Evolutionary conservation across 805 yeast species (phyloP), one percentile per base, ranked within the genome.

Genomic region (Candida sonorensis): DNA sequence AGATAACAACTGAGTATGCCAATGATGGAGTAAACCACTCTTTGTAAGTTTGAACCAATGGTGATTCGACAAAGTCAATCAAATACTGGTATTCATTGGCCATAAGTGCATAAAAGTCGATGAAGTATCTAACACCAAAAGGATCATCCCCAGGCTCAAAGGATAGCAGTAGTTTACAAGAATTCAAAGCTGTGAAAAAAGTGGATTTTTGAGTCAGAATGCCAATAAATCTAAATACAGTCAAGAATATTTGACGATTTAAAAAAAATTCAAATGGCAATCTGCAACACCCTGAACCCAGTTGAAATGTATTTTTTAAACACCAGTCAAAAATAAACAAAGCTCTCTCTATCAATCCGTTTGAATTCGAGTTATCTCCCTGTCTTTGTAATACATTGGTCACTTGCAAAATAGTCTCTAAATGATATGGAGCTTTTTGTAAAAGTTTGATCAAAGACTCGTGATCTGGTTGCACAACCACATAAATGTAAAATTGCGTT

Each of bases 111-210:
- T 82, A 86, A 48, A 72, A 77, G 51, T 87, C 95, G 44, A 87
- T 76, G 53, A 85, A 82, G 48, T 80, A 79, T 41, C 94, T 67
- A 10, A 81, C 86, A 15, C 95, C 95, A 32, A 79, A 61, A 2
- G 95, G 95, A 60, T 87, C 95, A 35, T 80, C 83, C 2, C 76
- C 67, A 1, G 94, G 95, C 24, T 55, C 57, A 19, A 87, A 59
- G 2, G 87, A 72, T 40, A 82, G 62, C 30, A 86, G 61, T 5
- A 79, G 62, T 51, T 83, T 85, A 45, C 82, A 72, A 62, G 79
- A 86, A 26, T 75, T 73, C 26, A 83, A 67, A 1, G 95, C 94
- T 0, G 95, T 86, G 36, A 60, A 69, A 48, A 72, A 76, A 2
- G 90, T 82, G 4, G 94, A 83, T 47, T 84, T 72, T 45, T 81